Evolutionary conservation across 2,329 filamentous ascomycete species (phyloP), one percentile per base, ranked within the genome.

Genomic region (Biscogniauxia sp.): DNA sequence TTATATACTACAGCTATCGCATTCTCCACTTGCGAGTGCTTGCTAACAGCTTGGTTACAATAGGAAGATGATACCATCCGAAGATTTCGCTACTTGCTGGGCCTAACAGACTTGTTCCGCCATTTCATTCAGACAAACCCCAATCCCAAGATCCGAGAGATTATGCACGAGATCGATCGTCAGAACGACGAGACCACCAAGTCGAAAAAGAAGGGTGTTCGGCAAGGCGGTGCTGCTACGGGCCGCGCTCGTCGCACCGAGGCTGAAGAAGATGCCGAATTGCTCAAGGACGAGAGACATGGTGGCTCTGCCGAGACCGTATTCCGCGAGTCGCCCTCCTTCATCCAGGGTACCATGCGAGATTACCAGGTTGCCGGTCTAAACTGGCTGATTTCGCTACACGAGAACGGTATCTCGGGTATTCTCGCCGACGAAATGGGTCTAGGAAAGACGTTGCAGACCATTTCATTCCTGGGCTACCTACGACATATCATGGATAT

Each of bases 351-450:
- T 52, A 81, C 85, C 60, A 97, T 99, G 92, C 88, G 95, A 73
- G 95, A 99, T 76, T 99, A 99, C 77, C 95, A 99, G 76, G 83
- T 99, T 68, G 91, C 92, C 37, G 95, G 95, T 67, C 82, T 99
- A 67, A 99, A 99, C 76, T 99, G 95, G 95, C 84, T 99, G 53
- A 93, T 99, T 68, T 98, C 93, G 13, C 84, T 99, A 5, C 95
- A 99, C 71, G 95, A 99, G 77, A 99, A 99, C 71, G 95, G 95
- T 80, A 99, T 99, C 67, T 98, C 94, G 20, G 95, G 95, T 68
- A 99, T 99, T 65, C 81, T 99, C 55, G 95, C 95, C 63, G 95
- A 99, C 73, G 95, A 99, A 79, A 99, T 99, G 95, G 95, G 95
- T 77, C 83, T 99, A 20, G 95, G 95, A 71, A 99, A 99, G 82